A percentile compares a stretch with the other conserved stretches of the same genome.
These are phyloP conservation scores for Myxozyma nipponensis DNA, from an alignment of 805 yeast genomes.

Conservation along the genomic window DNA sequence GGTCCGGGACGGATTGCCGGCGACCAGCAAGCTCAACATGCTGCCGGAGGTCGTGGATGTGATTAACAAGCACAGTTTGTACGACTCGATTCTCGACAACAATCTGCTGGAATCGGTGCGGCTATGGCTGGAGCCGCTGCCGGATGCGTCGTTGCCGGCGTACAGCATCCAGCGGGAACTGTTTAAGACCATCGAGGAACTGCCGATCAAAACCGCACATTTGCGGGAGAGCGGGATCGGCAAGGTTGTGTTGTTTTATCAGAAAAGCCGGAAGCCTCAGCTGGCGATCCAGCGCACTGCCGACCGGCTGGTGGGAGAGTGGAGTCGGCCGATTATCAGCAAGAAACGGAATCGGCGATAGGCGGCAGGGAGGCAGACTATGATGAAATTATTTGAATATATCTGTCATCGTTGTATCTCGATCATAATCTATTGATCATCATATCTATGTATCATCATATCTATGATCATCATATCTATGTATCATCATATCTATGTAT, in stretches of 20 bases:
- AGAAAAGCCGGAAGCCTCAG: constrained; percentile 84
- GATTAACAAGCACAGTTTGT: constrained; percentile 74
- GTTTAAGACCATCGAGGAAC: constrained; percentile 63
- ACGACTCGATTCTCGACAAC: constrained; percentile 90
- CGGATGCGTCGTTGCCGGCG: constrained; percentile 97
- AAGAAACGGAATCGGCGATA: too few species aligned
- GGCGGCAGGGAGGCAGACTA: too few species aligned
- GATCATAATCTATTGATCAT: too few species aligned
- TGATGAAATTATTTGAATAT: too few species aligned
- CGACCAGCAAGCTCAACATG: constrained; percentile 71
- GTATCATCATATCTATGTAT: too few species aligned
- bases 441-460: too few species aligned
- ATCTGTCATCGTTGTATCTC: too few species aligned
- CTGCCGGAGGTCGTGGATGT: constrained; percentile 74
- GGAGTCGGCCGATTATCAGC: constrained; percentile 93
- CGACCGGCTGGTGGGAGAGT: constrained; percentile 86
- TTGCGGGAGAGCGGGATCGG: constrained; percentile 93
- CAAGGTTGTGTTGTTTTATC: constrained; percentile 88
- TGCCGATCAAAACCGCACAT: constrained; percentile 95
- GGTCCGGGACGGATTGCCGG: constrained; percentile 60
- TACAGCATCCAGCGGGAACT: constrained; percentile 90
- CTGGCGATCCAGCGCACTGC: constrained; percentile 80
- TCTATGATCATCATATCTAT: too few species aligned
- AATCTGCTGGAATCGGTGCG: constrained; percentile 89
- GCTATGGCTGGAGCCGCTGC: constrained; percentile 96